phyloP scores from a whole-genome alignment of 2,329 filamentous ascomycete species.

The Talaromyces piceae region DNA sequence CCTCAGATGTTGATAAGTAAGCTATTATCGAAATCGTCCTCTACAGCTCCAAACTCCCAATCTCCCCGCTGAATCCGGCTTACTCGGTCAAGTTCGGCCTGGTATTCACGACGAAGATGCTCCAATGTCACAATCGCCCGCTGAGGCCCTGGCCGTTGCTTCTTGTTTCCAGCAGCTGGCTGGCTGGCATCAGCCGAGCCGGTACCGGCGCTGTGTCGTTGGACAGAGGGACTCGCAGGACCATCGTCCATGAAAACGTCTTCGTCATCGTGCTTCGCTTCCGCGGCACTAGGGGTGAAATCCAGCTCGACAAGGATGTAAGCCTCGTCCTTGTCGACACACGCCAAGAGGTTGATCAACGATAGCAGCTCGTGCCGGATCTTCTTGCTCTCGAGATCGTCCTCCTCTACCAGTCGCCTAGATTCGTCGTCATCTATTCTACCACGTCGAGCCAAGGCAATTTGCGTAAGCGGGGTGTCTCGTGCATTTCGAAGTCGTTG shows the following conservation, averaged over 20 bases:
- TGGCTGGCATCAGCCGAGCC: constrained; percentile 5
- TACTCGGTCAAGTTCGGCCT: constrained; percentile 79
- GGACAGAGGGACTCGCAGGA: constrained; percentile 3
- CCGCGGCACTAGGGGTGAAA: constrained; percentile 20
- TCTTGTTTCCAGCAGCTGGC: constrained; percentile 11
- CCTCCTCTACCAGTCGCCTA: constrained; percentile 27
- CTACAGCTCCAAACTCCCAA: constrained; percentile 61
- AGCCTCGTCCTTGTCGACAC: constrained; percentile 70
- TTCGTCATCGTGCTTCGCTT: constrained; percentile 36
- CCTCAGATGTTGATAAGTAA: constrained; percentile 3
- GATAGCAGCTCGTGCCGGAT: constrained; percentile 68
- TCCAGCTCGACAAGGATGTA: constrained; percentile 57
- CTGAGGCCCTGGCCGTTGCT: constrained; percentile 38
- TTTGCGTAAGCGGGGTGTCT: constrained; percentile 25
- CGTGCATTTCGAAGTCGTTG: constrained; percentile 41
- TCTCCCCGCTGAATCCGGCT: constrained; percentile 82
- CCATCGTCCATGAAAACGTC: constrained; percentile 33
- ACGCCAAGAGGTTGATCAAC: constrained; percentile 86
- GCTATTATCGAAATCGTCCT: constrained; percentile 9
- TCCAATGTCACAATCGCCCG: constrained; percentile 76
- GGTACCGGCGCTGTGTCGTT: constrained; percentile 8
- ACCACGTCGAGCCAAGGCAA: constrained; percentile 28
- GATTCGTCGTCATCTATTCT: constrained; percentile 24
- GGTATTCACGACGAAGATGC: constrained; percentile 81
- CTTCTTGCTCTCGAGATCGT: constrained; percentile 46